These are phyloP conservation scores for Populus hybrid DNA, from an alignment of 441 rosid genomes.

Conservation along the genomic window DNA sequence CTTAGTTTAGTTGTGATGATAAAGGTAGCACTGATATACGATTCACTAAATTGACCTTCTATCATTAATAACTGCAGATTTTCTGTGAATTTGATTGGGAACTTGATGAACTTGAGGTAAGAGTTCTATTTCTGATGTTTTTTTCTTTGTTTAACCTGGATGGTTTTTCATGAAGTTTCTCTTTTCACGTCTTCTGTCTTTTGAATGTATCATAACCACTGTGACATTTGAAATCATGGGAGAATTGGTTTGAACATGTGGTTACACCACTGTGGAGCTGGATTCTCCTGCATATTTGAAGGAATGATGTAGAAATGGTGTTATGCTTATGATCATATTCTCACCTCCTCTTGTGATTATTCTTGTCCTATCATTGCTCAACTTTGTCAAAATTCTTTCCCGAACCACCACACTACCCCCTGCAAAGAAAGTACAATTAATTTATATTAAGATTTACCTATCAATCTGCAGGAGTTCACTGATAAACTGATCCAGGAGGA, in stretches of 20 bases:
- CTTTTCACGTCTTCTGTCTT: background rate
- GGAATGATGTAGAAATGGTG: background rate
- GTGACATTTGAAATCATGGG: background rate
- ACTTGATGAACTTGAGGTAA: constrained; percentile 82
- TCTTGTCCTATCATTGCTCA: background rate
- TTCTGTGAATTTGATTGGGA: constrained; percentile 96
- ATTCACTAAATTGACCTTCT: constrained; percentile 12
- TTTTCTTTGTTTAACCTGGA: background rate
- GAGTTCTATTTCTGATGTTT: constrained; percentile 16
- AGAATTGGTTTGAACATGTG: constrained; percentile 1
- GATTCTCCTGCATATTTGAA: background rate
- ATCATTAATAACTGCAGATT: constrained; percentile 52
- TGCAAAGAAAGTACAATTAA: background rate
- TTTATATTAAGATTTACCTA: constrained; percentile 16
- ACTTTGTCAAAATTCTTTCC: background rate
- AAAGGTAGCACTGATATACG: background rate
- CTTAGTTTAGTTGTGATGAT: background rate
- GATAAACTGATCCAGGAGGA: constrained; percentile 59
- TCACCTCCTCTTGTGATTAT: background rate
- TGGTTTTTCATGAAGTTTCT: constrained; percentile 2
- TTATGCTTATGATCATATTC: background rate
- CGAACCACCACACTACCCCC: background rate
- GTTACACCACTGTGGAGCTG: background rate
- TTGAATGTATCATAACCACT: background rate
- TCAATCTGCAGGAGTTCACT: constrained; percentile 56